Conservation (phyloP, 2,329 filamentous ascomycete species). For the Colletotrichum cereale region DNA sequence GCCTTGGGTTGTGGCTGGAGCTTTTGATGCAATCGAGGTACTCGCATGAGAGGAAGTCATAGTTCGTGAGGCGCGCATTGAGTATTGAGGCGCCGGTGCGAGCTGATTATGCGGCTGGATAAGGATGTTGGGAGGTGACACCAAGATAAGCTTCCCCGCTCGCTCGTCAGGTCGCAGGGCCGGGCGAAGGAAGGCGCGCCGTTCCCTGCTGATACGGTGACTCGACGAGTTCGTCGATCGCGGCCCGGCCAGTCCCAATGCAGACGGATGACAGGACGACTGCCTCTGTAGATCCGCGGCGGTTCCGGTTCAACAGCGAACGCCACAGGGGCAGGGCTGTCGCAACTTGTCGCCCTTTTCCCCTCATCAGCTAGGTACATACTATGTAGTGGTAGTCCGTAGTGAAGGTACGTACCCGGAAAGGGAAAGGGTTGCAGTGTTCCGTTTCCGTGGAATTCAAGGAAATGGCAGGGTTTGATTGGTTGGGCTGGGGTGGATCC, state of each 20-base stretch:
- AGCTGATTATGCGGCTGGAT: not conserved
- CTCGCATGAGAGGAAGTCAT: not conserved
- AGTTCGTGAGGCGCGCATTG: not conserved
- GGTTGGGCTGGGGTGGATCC: not conserved
- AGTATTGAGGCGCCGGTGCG: not conserved
- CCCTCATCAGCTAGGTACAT: not conserved
- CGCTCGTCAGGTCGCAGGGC: slow-evolving; percentile 1
- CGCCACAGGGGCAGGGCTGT: slow-evolving; percentile 21
- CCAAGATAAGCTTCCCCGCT: slow-evolving; percentile 2
- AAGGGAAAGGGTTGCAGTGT: not conserved
- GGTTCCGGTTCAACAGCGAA: slow-evolving; percentile 13
- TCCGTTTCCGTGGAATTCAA: slow-evolving; percentile 12
- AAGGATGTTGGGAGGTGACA: not conserved
- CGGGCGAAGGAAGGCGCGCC: not conserved
- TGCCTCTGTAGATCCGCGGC: not conserved
- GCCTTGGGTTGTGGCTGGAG: not conserved
- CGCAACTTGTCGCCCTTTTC: not conserved
- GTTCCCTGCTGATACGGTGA: slow-evolving; percentile 4
- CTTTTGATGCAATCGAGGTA: not conserved
- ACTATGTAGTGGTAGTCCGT: too few relatives aligned
- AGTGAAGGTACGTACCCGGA: not conserved
- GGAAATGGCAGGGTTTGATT: not conserved
- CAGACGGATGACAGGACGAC: slow-evolving; percentile 10
- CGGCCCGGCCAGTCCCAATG: slow-evolving; percentile 1
- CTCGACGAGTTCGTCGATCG: not conserved